phyloP scores from a whole-genome alignment of 139 green algal genomes.

The Nannochloris sp. region DNA sequence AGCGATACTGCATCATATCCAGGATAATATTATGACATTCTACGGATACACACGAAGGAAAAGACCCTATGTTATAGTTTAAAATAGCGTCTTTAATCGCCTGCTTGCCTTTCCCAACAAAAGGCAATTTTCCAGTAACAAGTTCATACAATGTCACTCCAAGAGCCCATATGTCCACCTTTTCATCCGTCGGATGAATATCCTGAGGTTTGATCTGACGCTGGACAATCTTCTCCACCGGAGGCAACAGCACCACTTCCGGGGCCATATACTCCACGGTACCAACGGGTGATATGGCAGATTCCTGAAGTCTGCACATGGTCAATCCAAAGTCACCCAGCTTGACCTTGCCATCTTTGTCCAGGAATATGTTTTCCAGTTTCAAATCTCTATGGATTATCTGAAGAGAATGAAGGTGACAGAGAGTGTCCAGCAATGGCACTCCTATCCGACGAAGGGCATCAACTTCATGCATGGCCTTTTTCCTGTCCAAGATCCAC shows the following conservation, averaged over 20 bases:
- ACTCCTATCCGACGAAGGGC: constrained; percentile 34
- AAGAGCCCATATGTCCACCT: constrained; percentile 67
- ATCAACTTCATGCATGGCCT: constrained; percentile 44
- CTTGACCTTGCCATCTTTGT: constrained; percentile 29
- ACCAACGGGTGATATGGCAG: constrained; percentile 59
- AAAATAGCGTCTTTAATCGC: constrained; percentile 48
- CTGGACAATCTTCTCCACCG: constrained; percentile 43
- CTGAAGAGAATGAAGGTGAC: constrained; percentile 37
- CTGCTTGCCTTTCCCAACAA: constrained; percentile 46
- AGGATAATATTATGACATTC: constrained; percentile 39
- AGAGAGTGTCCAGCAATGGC: constrained; percentile 42
- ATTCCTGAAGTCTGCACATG: constrained; percentile 52
- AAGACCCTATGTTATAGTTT: constrained; percentile 27
- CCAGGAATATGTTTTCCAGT: constrained; percentile 71
- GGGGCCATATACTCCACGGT: constrained; percentile 75
- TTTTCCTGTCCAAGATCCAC: constrained; percentile 43
- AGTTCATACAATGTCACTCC: constrained; percentile 67
- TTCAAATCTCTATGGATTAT: constrained; percentile 75
- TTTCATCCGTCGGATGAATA: constrained; percentile 46
- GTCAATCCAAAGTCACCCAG: constrained; percentile 63
- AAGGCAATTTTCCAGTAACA: constrained; percentile 55
- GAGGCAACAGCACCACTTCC: constrained; percentile 48
- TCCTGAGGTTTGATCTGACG: constrained; percentile 29
- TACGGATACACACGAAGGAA: constrained; percentile 28
- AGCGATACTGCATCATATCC: constrained; percentile 50